These are phyloP conservation scores for Sistotremastrum niveocremeum DNA, from an alignment of 768 basidiomycete genomes.

Conservation along the genomic window DNA sequence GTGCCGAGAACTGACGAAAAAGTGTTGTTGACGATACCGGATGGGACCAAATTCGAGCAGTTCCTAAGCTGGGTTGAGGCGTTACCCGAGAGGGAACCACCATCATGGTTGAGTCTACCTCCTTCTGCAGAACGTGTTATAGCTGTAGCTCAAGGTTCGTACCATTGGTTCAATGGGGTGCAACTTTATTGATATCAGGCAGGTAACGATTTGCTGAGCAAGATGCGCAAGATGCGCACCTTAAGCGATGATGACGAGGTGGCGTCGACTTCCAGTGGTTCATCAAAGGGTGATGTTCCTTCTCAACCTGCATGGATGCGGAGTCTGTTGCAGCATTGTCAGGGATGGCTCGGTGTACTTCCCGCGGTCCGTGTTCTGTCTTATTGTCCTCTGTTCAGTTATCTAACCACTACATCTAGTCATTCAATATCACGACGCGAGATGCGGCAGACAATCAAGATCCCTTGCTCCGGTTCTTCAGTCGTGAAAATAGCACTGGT, in stretches of 20 bases:
- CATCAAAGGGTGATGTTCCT: conserved; percentile 48
- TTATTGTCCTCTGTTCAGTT: not conserved
- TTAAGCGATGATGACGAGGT: conserved; percentile 78
- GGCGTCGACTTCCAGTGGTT: conserved; percentile 32
- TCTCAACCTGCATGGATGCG: conserved; percentile 96
- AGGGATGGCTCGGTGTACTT: conserved; percentile 67
- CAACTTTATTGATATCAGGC: conserved; percentile 4
- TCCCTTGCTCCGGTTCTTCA: conserved; percentile 80
- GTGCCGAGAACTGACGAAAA: conserved; percentile 51
- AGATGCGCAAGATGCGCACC: conserved; percentile 88
- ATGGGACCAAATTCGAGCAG: conserved; percentile 85
- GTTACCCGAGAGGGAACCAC: conserved; percentile 86
- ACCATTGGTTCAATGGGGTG: not conserved
- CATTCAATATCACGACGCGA: conserved; percentile 49
- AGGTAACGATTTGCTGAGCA: conserved; percentile 75
- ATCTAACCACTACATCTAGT: conserved; percentile 22
- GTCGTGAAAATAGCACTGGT: conserved; percentile 75
- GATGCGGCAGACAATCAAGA: conserved; percentile 62
- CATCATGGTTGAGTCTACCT: conserved; percentile 88
- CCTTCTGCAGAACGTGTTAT: conserved; percentile 88
- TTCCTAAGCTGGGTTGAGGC: conserved; percentile 84
- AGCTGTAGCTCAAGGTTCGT: conserved; percentile 75
- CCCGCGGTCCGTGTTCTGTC: conserved; percentile 44
- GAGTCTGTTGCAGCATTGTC: conserved; percentile 62
- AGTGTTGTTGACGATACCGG: conserved; percentile 58